phyloP scores from a whole-genome alignment of 2,329 filamentous ascomycete genomes.

The Alternaria conjuncta region DNA sequence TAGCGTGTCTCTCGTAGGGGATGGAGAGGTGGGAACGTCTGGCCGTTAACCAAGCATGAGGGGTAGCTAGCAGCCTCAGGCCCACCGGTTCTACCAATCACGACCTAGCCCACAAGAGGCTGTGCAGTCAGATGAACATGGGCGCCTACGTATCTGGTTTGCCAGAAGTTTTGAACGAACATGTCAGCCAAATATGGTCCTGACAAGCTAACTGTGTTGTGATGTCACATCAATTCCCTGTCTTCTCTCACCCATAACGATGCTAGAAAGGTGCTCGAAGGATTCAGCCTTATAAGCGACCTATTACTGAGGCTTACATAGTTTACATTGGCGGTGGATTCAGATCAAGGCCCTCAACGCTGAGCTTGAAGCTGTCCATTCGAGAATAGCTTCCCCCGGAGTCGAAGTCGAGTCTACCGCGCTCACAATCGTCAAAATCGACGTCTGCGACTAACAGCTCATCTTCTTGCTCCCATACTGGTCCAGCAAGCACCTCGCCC shows the following conservation, averaged over 20 bases:
- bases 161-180: not conserved
- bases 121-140: not conserved
- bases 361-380: conserved; percentile 68
- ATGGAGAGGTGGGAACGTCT: not conserved
- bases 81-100: not conserved
- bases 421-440: conserved; percentile 86
- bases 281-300: not conserved
- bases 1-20: not conserved
- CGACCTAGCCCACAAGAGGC: not conserved
- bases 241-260: not conserved
- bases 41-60: not conserved
- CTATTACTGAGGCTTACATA: not conserved
- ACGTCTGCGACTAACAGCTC: conserved; percentile 73
- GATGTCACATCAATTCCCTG: not conserved
- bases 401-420: conserved; percentile 82
- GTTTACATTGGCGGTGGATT: conserved; percentile 60
- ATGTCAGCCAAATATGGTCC: not conserved
- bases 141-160: not conserved
- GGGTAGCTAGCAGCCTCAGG: not conserved
- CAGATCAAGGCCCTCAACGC: conserved; percentile 65
- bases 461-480: conserved; percentile 79
- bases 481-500: conserved; percentile 80
- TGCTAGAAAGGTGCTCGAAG: not conserved
- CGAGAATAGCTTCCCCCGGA: conserved; percentile 85
- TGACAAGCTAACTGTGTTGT: not conserved